phyloP scores from a whole-genome alignment of 257 asterid species.

The Anisodus tanguticus region DNA sequence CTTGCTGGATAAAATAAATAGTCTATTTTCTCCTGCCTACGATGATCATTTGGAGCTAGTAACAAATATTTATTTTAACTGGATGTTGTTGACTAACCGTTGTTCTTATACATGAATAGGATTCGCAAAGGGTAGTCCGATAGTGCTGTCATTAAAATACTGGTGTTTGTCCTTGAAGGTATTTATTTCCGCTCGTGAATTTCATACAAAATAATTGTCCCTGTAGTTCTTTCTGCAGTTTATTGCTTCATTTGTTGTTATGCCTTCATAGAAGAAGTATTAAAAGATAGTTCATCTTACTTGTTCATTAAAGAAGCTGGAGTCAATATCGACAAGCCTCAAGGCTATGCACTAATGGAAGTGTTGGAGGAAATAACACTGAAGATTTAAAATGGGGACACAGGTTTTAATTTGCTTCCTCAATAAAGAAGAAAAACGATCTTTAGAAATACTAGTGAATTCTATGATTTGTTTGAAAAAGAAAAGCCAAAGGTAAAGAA shows the following conservation, averaged over 20 bases:
- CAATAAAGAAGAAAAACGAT: neutral
- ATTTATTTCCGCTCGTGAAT: neutral
- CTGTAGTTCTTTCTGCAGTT: neutral
- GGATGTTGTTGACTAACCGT: neutral
- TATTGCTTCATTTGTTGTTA: neutral
- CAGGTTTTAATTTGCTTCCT: slow-evolving; percentile 7
- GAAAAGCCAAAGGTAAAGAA: neutral
- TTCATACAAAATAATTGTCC: neutral
- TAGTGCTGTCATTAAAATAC: neutral
- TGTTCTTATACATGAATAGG: neutral
- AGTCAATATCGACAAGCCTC: slow-evolving; percentile 7
- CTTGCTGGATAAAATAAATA: slow-evolving; percentile 13
- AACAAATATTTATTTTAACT: neutral
- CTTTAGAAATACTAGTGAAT: neutral
- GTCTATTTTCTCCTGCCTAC: neutral
- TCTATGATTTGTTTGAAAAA: neutral
- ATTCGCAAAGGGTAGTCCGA: neutral
- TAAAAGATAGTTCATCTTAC: neutral
- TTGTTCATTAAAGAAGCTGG: slow-evolving; percentile 3
- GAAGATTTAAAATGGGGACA: neutral
- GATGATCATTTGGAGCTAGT: neutral
- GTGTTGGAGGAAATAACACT: neutral
- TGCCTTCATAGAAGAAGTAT: neutral
- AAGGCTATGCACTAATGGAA: neutral
- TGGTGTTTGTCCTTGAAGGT: neutral